phyloP scores from a whole-genome alignment of 208 protist genomes.

The Leishmania arabica region DNA sequence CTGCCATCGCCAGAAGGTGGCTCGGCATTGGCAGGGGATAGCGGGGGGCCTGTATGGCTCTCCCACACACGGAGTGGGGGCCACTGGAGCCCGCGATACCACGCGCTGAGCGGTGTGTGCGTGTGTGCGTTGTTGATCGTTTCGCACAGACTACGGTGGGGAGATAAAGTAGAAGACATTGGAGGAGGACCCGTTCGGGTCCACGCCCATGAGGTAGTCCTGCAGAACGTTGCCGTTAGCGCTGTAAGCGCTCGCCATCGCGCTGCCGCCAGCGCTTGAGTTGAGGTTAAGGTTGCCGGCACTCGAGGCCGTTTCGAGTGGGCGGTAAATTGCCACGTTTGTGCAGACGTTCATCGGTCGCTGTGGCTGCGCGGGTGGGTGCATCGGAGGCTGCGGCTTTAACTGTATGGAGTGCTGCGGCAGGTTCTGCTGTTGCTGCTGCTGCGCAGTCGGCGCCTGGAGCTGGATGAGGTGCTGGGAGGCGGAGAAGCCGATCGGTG shows the following conservation, averaged over 20 bases:
- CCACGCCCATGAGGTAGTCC: slow-evolving; percentile 18
- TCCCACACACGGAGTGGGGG: not conserved
- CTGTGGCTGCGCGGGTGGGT: slow-evolving; percentile 13
- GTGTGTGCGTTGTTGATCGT: not conserved
- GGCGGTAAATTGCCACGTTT: slow-evolving; percentile 13
- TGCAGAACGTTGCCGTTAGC: slow-evolving; percentile 2
- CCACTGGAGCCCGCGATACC: not conserved
- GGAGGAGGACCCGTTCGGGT: slow-evolving; percentile 15
- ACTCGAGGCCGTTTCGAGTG: slow-evolving; percentile 2
- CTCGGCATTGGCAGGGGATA: not conserved
- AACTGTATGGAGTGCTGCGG: not conserved
- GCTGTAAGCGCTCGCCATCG: not conserved
- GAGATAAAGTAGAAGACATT: slow-evolving; percentile 28
- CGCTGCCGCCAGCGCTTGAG: not conserved
- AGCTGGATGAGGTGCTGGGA: slow-evolving; percentile 6
- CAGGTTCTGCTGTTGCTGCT: slow-evolving; percentile 13
- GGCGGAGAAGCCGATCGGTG: slow-evolving; percentile 12
- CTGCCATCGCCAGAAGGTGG: not conserved
- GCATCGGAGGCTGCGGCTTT: slow-evolving; percentile 11
- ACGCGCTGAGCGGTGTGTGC: not conserved
- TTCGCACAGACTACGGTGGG: not conserved
- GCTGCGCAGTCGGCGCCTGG: not conserved
- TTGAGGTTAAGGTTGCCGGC: not conserved
- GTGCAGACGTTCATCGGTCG: not conserved
- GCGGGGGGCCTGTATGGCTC: not conserved